Conservation (phyloP, 2,329 filamentous ascomycete species). For the Aspergillus latus region DNA sequence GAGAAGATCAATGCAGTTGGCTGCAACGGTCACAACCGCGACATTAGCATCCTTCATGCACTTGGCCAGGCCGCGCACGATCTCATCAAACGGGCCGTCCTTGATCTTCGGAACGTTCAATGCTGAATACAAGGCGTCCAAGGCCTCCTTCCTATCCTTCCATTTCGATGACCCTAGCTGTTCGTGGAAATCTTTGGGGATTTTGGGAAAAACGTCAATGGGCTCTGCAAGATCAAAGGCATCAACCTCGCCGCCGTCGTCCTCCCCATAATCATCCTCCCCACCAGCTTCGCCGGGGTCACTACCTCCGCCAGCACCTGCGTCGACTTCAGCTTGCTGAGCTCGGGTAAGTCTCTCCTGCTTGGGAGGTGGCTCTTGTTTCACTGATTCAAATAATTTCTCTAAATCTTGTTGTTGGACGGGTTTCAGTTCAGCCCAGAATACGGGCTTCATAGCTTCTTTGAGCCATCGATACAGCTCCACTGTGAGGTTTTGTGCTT, state of each 20-base stretch:
- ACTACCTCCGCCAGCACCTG: constrained; percentile 63
- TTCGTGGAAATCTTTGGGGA: constrained; percentile 80
- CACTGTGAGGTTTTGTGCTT: constrained; percentile 85
- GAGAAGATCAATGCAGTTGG: constrained; percentile 85
- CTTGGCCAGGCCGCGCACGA: constrained; percentile 82
- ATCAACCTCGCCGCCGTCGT: constrained; percentile 69
- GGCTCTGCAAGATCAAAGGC: constrained; percentile 80
- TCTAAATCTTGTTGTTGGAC: constrained; percentile 94
- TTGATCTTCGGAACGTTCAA: constrained; percentile 89
- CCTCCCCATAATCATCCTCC: constrained; percentile 60
- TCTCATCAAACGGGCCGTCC: constrained; percentile 82
- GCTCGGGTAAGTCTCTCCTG: constrained; percentile 85
- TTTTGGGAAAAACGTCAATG: constrained; percentile 78
- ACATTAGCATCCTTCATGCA: constrained; percentile 99
- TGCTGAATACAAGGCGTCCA: constrained; percentile 74
- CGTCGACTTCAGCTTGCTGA: constrained; percentile 77
- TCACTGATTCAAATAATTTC: constrained; percentile 89
- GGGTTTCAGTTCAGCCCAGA: constrained; percentile 92
- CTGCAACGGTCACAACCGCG: constrained; percentile 87
- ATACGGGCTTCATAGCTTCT: constrained; percentile 97
- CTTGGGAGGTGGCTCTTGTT: constrained; percentile 80
- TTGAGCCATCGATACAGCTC: constrained; percentile 97
- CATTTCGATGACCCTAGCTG: constrained; percentile 88
- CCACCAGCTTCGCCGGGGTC: constrained; percentile 59
- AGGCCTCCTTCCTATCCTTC: constrained; percentile 95